Percentiles rank a stretch among this genome's conserved stretches.
Evolutionary conservation across 2,329 filamentous ascomycete species (phyloP).

Genomic region (Camillea tinctor): DNA sequence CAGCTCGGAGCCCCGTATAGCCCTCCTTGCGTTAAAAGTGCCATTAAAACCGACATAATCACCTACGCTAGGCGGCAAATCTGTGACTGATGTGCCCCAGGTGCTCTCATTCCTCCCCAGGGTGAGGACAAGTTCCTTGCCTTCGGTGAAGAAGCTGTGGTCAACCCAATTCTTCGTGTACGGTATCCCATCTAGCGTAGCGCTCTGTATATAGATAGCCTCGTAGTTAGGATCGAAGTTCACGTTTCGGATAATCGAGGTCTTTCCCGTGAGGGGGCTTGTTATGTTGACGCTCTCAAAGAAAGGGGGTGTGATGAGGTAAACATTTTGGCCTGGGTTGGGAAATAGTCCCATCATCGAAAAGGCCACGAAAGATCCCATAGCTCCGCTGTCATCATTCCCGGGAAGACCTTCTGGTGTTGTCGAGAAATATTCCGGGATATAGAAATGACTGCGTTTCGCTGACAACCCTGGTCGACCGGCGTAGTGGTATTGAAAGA

Average conservation of each 20-base stretch:
- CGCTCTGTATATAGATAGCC: slow-evolving; percentile 64
- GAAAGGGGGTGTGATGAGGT: slow-evolving; percentile 69
- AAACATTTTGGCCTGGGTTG: slow-evolving; percentile 66
- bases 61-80: slow-evolving; percentile 61
- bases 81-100: slow-evolving; percentile 60
- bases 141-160: slow-evolving; percentile 66
- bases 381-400: slow-evolving; percentile 69
- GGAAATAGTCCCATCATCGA: slow-evolving; percentile 71
- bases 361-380: slow-evolving; percentile 66
- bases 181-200: slow-evolving; percentile 56
- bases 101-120: slow-evolving; percentile 59
- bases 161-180: slow-evolving; percentile 67
- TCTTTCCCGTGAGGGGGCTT: slow-evolving; percentile 57
- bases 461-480: slow-evolving; percentile 59
- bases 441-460: slow-evolving; percentile 60
- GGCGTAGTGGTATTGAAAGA: slow-evolving; percentile 70
- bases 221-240: slow-evolving; percentile 61
- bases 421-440: slow-evolving; percentile 62
- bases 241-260: slow-evolving; percentile 56
- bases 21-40: slow-evolving; percentile 5
- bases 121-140: slow-evolving; percentile 61
- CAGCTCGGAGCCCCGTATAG: neutral
- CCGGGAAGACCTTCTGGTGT: slow-evolving; percentile 62
- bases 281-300: slow-evolving; percentile 61
- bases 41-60: slow-evolving; percentile 34